These are phyloP conservation scores for Olyra latifolia DNA, from an alignment of 176 grass and related monocot species.

Conservation along the genomic window DNA sequence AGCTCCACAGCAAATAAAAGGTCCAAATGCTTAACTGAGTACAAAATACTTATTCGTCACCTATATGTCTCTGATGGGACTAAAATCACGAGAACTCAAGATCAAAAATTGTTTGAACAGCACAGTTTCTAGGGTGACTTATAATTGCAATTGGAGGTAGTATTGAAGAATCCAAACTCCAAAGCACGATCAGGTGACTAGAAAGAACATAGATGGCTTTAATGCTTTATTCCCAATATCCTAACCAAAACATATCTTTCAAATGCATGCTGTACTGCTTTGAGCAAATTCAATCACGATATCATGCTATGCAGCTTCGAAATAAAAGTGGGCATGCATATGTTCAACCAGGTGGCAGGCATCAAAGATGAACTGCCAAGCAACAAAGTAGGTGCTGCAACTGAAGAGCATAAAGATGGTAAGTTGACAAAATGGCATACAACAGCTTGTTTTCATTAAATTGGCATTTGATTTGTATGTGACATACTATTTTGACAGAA, in stretches of 20 bases:
- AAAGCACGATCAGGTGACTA: background rate
- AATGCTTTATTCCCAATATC: background rate
- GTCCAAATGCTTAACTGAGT: background rate
- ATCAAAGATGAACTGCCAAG: background rate
- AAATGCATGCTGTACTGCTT: background rate
- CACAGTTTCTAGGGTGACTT: background rate
- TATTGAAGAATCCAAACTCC: background rate
- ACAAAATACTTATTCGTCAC: background rate
- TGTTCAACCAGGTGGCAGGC: background rate
- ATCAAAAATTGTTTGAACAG: background rate
- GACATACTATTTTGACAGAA: conserved; percentile 67
- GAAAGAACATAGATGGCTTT: background rate
- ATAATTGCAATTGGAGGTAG: background rate
- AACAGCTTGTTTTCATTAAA: background rate
- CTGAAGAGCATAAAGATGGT: background rate
- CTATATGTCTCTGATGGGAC: background rate
- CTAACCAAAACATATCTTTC: background rate
- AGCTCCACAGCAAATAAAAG: background rate
- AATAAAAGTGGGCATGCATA: background rate
- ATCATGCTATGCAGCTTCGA: background rate
- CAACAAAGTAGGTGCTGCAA: background rate
- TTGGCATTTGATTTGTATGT: conserved; percentile 7
- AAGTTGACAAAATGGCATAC: background rate
- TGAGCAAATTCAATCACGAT: background rate
- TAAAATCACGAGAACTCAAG: background rate